Base-by-base conservation (phyloP, 2,329 filamentous ascomycete species). In the Fonsecaea nubica region DNA sequence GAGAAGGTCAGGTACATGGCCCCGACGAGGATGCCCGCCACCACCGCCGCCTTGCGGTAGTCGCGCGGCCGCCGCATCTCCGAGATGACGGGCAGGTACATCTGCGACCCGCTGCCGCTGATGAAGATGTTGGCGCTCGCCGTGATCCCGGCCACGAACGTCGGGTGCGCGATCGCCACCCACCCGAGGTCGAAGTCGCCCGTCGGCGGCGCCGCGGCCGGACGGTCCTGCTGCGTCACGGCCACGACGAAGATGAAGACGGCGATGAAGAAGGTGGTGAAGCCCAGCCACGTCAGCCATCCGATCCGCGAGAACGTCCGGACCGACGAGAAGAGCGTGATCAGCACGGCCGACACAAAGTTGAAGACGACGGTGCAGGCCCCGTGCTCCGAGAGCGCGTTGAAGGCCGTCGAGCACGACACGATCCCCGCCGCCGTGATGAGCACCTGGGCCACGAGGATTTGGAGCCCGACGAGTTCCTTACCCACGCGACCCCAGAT, bases 361-460 rank as follows among this genome's bases (percentile, higher is more conserved):
- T 71, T 71, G 62, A 75, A 72, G 15, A 75, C 72, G 13, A 75
- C 74, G 7, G 75, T 77, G 68, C 72, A 68, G 18, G 69, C 69
- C 70, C 75, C 80, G 57, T 81, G 80, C 0, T 72, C 67, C 0
- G 80, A 81, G 3, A 82, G 69, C 2, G 80, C 75, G 66, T 82
- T 82, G 9, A 82, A 71, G 0, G 72, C 77, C 36, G 81, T 81
- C 0, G 79, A 81, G 5, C 77, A 62, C 32, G 80, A 74, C 3
- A 82, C 73, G 66, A 84, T 77, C 4, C 77, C 80, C 12, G 80
- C 81, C 52, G 80, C 81, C 53, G 76, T 72, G 52, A 79, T 80
- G 76, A 66, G 82, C 64, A 68, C 58, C 21, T 61, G 58, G 5
- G 58, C 58, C 15, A 61, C 33, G 10, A 61, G 45, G 25, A 61